Evolutionary conservation across 2,329 filamentous ascomycete species (phyloP), one percentile per base, ranked within the genome.

Genomic region (Penicillium oxalicum): DNA sequence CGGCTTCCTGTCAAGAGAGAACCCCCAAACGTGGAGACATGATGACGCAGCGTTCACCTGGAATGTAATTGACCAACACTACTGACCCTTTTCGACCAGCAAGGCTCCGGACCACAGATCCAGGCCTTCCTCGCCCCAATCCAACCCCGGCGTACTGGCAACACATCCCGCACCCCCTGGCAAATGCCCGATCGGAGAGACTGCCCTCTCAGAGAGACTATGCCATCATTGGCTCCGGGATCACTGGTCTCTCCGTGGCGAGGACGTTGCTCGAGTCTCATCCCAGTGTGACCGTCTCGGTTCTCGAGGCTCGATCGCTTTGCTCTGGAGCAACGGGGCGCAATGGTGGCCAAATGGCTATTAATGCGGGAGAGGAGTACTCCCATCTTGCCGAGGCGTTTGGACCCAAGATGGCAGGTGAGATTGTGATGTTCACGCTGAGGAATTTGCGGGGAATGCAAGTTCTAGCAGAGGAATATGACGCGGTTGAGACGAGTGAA

Each of bases 91-190:
- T 3, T 13, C 13, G 29, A 18, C 12, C 43, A 39, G 37, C 49
- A 7, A 52, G 45, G 4, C 51, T 61, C 7, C 44, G 56, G 13
- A 54, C 47, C 12, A 51, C 53, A 25, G 68, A 71, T 40, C 69
- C 69, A 25, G 65, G 65, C 13, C 53, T 70, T 5, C 71, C 71
- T 1, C 58, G 61, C 3, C 43, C 58, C 0, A 64, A 68, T 34
- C 69, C 71, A 2, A 72, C 69, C 1, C 24, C 56, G 5, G 63
- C 70, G 4, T 68, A 65, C 45, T 70, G 68, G 68, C 67, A 70
- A 52, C 55, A 59, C n/a, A 52, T 59, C 12, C 58, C 60, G 4
- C 66, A 68, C 51, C 42, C 57, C 8, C 59, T 70, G 13, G 62
- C 66, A 8, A 52, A 64, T 24, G 49, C 53, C 0, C 61, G 61